Evolutionary conservation across 352 stramenopile genomes (phyloP).

Genomic region (Pythium coloratum): DNA sequence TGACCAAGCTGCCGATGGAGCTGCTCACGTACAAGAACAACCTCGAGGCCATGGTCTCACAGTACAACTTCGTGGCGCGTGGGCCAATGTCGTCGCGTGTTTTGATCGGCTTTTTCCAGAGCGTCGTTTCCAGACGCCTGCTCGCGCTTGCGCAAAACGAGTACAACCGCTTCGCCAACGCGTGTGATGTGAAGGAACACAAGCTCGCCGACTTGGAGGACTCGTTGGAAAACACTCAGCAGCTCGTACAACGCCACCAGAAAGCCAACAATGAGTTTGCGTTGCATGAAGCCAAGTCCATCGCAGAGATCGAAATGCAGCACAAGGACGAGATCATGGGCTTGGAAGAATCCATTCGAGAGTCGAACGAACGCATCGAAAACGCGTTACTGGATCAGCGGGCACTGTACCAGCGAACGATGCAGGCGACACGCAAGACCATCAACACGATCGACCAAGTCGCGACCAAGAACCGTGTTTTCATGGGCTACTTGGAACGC

Average conservation of each 20-base stretch:
- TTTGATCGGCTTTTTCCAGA: slow-evolving; percentile 61
- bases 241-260: slow-evolving; percentile 46
- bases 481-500: slow-evolving; percentile 69
- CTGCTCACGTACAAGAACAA: slow-evolving; percentile 81
- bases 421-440: slow-evolving; percentile 71
- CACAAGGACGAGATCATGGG: slow-evolving; percentile 42
- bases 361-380: slow-evolving; percentile 46
- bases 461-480: slow-evolving; percentile 58
- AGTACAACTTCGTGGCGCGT: slow-evolving; percentile 75
- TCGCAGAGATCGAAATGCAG: slow-evolving; percentile 47
- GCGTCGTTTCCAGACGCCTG: slow-evolving; percentile 49
- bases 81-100: slow-evolving; percentile 49
- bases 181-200: slow-evolving; percentile 47
- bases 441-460: slow-evolving; percentile 80
- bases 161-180: slow-evolving; percentile 59
- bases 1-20: slow-evolving; percentile 61
- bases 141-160: slow-evolving; percentile 48
- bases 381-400: slow-evolving; percentile 56
- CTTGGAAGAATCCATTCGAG: slow-evolving; percentile 41
- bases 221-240: slow-evolving; percentile 45
- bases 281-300: slow-evolving; percentile 45
- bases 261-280: slow-evolving; percentile 49
- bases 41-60: slow-evolving; percentile 71
- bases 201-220: slow-evolving; percentile 55
- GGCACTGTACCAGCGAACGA: slow-evolving; percentile 70